These are phyloP conservation scores for Penicillium sp. DNA, from an alignment of 2,329 filamentous ascomycete species.

Conservation along the genomic window DNA sequence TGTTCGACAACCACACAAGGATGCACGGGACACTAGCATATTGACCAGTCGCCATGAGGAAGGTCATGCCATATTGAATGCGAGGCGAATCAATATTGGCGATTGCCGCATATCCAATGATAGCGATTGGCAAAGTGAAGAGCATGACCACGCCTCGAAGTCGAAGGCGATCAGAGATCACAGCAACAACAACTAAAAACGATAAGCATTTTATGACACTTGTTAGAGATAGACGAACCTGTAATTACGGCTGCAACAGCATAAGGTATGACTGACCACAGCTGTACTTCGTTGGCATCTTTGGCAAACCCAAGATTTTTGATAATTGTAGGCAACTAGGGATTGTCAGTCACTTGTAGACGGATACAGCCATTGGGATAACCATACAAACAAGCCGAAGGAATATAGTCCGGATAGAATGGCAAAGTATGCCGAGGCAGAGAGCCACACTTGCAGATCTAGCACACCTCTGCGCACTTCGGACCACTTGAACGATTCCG, in stretches of 20 bases:
- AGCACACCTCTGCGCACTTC: constrained; percentile 63
- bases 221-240: constrained; percentile 35
- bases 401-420: constrained; percentile 60
- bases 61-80: constrained; percentile 65
- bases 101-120: constrained; percentile 64
- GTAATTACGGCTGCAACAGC: constrained; percentile 59
- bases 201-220: background rate
- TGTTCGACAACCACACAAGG: constrained; percentile 66
- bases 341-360: background rate
- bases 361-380: background rate
- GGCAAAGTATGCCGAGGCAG: constrained; percentile 60
- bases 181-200: constrained; percentile 42
- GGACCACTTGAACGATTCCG: constrained; percentile 58
- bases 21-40: constrained; percentile 64
- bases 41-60: constrained; percentile 65
- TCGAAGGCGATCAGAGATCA: constrained; percentile 61
- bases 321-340: constrained; percentile 63
- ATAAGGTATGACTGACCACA: constrained; percentile 65
- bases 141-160: constrained; percentile 64
- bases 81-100: constrained; percentile 54
- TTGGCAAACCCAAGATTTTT: constrained; percentile 55
- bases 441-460: constrained; percentile 63
- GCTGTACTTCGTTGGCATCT: constrained; percentile 57
- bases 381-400: constrained; percentile 61
- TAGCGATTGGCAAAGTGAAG: constrained; percentile 61